A percentile compares a stretch with the other conserved stretches of the same genome.
Conservation (phyloP, 2,329 filamentous ascomycete species). For the Scleromitrula shiraiana region DNA sequence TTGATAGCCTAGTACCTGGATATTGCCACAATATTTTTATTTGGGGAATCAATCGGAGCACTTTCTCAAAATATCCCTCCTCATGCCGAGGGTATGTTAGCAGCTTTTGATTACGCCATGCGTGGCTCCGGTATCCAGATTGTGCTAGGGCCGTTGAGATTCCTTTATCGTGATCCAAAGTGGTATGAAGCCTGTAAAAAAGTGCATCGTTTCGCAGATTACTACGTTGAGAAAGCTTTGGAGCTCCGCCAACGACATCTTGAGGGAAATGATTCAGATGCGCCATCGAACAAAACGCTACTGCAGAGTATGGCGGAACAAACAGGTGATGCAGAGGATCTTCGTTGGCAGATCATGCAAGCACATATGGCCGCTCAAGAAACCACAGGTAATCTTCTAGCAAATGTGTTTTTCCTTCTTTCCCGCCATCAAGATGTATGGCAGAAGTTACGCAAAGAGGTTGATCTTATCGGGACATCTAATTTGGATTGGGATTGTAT, state of each 20-base stretch:
- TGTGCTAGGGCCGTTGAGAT: background rate
- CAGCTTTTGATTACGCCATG: background rate
- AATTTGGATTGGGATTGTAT: slow-evolving; percentile 41
- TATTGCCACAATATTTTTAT: slow-evolving; percentile 35
- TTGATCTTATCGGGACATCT: slow-evolving; percentile 17
- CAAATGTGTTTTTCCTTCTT: slow-evolving; percentile 1
- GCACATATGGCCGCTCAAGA: slow-evolving; percentile 34
- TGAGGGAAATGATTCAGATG: background rate
- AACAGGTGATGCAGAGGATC: slow-evolving; percentile 33
- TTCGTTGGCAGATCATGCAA: slow-evolving; percentile 28
- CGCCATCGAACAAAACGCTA: background rate
- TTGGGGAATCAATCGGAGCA: slow-evolving; percentile 41
- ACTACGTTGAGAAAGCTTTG: background rate
- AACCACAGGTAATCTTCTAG: slow-evolving; percentile 33
- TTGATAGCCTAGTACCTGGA: background rate
- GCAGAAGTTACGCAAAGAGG: background rate
- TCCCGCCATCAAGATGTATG: background rate
- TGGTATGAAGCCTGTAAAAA: background rate
- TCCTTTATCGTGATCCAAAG: background rate
- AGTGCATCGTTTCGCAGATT: background rate
- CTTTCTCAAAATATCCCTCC: background rate
- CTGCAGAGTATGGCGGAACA: background rate
- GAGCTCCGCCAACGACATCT: background rate
- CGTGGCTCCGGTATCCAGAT: background rate
- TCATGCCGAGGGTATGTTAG: background rate